Percentiles rank a stretch among this genome's conserved stretches.
These are phyloP conservation scores for Salisapilia sapeloensis DNA, from an alignment of 352 stramenopile genomes.

Conservation along the genomic window DNA sequence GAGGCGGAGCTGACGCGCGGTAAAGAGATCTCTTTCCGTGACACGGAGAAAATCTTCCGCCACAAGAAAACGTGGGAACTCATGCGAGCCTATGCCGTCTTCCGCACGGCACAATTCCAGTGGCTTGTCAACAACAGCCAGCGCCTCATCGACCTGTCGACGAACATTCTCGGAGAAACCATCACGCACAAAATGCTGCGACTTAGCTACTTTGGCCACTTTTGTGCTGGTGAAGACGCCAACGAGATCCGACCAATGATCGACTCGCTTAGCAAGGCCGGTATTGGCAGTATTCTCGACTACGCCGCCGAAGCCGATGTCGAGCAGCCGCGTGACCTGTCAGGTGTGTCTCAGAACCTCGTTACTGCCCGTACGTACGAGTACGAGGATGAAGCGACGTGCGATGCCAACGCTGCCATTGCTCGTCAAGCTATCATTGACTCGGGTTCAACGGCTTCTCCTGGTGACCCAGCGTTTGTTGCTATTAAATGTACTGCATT, in stretches of 20 bases:
- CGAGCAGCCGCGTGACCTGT: constrained; percentile 55
- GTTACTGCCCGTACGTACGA: constrained; percentile 88
- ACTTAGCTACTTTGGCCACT: constrained; percentile 94
- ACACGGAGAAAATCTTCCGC: constrained; percentile 72
- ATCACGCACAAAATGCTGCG: constrained; percentile 84
- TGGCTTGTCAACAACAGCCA: constrained; percentile 82
- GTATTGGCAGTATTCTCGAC: constrained; percentile 93
- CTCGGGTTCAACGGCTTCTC: constrained; percentile 17
- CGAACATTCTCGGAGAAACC: constrained; percentile 60
- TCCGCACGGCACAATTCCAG: constrained; percentile 73
- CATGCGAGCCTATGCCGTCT: constrained; percentile 74
- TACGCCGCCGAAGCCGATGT: constrained; percentile 92
- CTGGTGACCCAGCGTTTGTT: constrained; percentile 78
- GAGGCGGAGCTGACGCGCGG: too few relatives aligned
- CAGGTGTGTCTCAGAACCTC: constrained; percentile 65
- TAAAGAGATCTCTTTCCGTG: constrained; percentile 35
- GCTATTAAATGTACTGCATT: constrained; percentile 96
- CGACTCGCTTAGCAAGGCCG: constrained; percentile 45
- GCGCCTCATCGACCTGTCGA: constrained; percentile 59
- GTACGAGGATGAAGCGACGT: constrained; percentile 89
- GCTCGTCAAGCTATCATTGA: constrained; percentile 69
- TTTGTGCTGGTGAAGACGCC: constrained; percentile 88
- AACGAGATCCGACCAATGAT: constrained; percentile 76
- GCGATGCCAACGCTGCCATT: constrained; percentile 84
- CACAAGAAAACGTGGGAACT: constrained; percentile 76